Conservation (phyloP, 108 stramenopile genomes). For the Cyclotella kingstonii region DNA sequence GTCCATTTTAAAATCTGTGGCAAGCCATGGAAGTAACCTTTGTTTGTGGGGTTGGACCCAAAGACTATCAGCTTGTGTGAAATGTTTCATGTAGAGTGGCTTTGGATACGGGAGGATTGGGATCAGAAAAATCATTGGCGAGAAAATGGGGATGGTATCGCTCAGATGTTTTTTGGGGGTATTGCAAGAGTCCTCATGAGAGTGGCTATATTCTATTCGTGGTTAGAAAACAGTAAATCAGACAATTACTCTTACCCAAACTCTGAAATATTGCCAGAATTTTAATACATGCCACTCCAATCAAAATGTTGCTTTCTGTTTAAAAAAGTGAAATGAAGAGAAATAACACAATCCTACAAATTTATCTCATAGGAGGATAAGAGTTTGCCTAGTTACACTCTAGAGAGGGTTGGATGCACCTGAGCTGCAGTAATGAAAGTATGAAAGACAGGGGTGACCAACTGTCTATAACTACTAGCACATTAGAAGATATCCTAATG, state of each 20-base stretch:
- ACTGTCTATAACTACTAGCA: too few species aligned
- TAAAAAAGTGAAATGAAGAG: too few species aligned
- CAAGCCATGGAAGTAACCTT: conserved; percentile 87
- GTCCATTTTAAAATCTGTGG: conserved; percentile 90
- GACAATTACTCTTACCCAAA: background rate
- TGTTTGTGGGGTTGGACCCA: background rate
- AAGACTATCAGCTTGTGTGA: conserved; percentile 13
- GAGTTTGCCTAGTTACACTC: too few species aligned
- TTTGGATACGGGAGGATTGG: conserved; percentile 40
- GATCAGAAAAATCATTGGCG: conserved; percentile 26
- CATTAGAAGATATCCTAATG: too few species aligned
- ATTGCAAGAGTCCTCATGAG: conserved; percentile 36
- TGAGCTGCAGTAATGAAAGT: too few species aligned
- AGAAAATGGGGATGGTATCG: conserved; percentile 10
- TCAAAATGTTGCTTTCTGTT: too few species aligned
- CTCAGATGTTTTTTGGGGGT: conserved; percentile 44
- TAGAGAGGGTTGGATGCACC: too few species aligned
- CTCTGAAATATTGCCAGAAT: background rate
- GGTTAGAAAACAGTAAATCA: background rate
- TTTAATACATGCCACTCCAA: too few species aligned
- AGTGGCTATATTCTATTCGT: conserved; percentile 38
- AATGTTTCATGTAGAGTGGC: conserved; percentile 45
- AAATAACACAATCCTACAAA: too few species aligned
- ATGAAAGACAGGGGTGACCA: too few species aligned
- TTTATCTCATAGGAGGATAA: too few species aligned